These are phyloP conservation scores for Tolypocladium nubicola DNA, from an alignment of 2,329 filamentous ascomycete genomes.

Conservation along the genomic window DNA sequence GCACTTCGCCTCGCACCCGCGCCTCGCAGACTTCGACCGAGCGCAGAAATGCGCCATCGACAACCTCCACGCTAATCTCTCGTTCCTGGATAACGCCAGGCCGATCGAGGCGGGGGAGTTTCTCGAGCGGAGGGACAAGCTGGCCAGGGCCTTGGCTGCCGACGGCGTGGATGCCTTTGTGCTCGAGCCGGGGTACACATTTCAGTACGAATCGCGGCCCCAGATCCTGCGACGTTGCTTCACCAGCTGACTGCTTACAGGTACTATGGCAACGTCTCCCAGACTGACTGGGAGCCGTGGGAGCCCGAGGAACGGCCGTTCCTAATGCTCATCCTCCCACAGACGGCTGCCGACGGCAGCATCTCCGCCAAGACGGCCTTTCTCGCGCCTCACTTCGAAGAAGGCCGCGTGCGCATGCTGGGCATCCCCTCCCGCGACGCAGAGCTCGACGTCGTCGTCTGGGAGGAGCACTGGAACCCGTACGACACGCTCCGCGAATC, in stretches of 20 bases:
- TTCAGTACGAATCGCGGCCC: not conserved
- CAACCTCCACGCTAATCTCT: slow-evolving; percentile 36
- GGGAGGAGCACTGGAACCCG: not conserved
- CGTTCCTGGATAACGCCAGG: slow-evolving; percentile 37
- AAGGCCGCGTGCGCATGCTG: not conserved
- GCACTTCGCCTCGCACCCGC: not conserved
- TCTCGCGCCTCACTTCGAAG: not conserved
- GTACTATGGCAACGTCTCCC: not conserved
- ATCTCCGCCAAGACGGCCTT: not conserved
- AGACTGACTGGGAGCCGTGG: not conserved
- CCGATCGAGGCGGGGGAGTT: slow-evolving; percentile 42
- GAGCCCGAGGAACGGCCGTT: not conserved
- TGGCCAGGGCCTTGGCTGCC: slow-evolving; percentile 41
- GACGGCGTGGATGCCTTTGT: slow-evolving; percentile 29
- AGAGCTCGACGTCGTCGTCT: not conserved
- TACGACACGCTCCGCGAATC: not conserved
- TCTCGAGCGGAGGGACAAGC: slow-evolving; percentile 40
- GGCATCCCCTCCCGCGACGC: not conserved
- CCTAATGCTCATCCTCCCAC: not conserved
- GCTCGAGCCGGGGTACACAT: slow-evolving; percentile 38
- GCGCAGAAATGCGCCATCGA: slow-evolving; percentile 37
- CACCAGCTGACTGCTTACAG: not conserved
- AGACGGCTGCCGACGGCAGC: not conserved
- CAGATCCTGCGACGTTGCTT: not conserved
- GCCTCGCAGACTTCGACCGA: not conserved